Conservation (phyloP, 208 protist genomes). For the Leishmania mexicana region DNA sequence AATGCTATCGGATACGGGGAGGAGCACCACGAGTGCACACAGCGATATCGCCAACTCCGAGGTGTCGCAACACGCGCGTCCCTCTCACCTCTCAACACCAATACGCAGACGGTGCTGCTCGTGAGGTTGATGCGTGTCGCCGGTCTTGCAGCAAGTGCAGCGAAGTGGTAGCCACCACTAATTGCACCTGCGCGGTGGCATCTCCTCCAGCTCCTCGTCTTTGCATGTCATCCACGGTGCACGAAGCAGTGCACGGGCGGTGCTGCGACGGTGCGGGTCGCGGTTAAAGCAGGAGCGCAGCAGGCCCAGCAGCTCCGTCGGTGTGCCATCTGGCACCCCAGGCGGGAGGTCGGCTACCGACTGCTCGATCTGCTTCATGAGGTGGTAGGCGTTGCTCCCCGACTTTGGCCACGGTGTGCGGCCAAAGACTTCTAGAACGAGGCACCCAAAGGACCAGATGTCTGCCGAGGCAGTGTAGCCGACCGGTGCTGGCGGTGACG, state of each 20-base stretch:
- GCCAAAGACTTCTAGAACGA: slow-evolving; percentile 79
- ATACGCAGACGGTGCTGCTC: neutral
- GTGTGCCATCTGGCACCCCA: slow-evolving; percentile 59
- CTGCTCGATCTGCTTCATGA: slow-evolving; percentile 78
- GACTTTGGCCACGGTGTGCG: slow-evolving; percentile 62
- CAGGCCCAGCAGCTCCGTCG: slow-evolving; percentile 41
- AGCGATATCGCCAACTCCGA: neutral
- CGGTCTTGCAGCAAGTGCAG: neutral
- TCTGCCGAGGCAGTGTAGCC: slow-evolving; percentile 78
- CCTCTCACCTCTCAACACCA: neutral
- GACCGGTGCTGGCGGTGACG: neutral
- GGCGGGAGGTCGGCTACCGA: slow-evolving; percentile 58
- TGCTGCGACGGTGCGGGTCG: slow-evolving; percentile 52
- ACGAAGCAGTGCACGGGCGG: slow-evolving; percentile 58
- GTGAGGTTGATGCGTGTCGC: neutral
- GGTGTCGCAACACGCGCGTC: neutral
- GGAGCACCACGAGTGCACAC: neutral
- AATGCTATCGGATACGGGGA: neutral
- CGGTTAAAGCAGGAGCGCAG: slow-evolving; percentile 66
- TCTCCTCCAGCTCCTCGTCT: slow-evolving; percentile 59
- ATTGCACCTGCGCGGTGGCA: slow-evolving; percentile 24
- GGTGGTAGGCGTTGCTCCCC: slow-evolving; percentile 50
- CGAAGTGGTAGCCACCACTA: neutral
- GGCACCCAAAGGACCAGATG: slow-evolving; percentile 88
- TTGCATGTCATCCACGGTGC: slow-evolving; percentile 79